Conservation (phyloP, 352 stramenopile genomes). For the Phytophthora meadii region DNA sequence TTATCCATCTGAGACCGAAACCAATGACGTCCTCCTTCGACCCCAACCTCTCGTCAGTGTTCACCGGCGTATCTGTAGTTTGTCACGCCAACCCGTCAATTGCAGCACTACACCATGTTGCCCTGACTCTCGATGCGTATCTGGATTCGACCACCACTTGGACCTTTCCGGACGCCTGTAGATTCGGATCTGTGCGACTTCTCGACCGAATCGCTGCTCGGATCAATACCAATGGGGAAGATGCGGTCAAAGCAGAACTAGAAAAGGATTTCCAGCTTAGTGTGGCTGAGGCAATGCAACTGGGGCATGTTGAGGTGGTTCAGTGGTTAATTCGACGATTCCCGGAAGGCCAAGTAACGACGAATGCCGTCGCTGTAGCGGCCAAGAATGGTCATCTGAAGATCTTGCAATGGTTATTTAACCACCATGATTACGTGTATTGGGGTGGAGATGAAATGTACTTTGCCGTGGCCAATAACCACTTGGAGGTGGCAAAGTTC, state of each 20-base stretch:
- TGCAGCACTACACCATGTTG: conserved; percentile 22
- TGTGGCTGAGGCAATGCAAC: conserved; percentile 5
- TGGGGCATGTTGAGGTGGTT: conserved; percentile 25
- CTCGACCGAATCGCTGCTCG: conserved; percentile 25
- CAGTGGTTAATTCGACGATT: conserved; percentile 26
- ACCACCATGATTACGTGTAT: conserved; percentile 39
- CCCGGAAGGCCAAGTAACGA: conserved; percentile 23
- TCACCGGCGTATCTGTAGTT: conserved; percentile 28
- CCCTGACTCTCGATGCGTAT: conserved; percentile 13
- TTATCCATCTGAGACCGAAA: neutral
- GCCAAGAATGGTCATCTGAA: conserved; percentile 35
- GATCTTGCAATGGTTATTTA: conserved; percentile 38
- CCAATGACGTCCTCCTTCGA: conserved; percentile 7
- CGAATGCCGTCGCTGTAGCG: conserved; percentile 18
- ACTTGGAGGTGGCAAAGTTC: conserved; percentile 27
- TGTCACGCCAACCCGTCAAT: conserved; percentile 18
- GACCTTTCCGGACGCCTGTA: conserved; percentile 19
- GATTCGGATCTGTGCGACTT: conserved; percentile 32
- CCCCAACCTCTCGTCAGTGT: neutral
- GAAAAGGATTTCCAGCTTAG: conserved; percentile 12
- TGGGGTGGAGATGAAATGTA: conserved; percentile 43
- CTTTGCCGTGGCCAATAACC: conserved; percentile 31
- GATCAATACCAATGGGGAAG: neutral
- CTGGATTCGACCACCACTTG: conserved; percentile 17
- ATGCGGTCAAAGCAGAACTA: neutral